phyloP scores from a whole-genome alignment of 83 land plant species.

The Picea engelmannii region DNA sequence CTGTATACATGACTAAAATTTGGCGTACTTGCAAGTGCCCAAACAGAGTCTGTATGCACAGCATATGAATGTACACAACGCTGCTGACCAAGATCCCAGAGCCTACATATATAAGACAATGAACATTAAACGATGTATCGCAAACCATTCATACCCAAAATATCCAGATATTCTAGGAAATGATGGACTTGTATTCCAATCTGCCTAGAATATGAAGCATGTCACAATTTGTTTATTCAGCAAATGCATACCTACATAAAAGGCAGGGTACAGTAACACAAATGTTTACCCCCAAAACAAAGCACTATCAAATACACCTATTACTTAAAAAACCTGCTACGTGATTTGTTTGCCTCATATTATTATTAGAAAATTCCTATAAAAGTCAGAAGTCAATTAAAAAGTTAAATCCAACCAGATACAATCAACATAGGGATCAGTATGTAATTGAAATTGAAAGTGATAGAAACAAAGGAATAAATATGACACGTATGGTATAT shows the following conservation, averaged over 20 bases:
- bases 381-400: too few relatives aligned
- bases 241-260: neutral
- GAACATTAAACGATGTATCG: neutral
- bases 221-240: neutral
- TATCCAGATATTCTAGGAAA: neutral
- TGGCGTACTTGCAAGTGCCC: conserved; percentile 97
- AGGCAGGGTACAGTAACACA: too few relatives aligned
- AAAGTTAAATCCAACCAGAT: too few relatives aligned
- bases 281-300: too few relatives aligned
- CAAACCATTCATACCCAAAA: neutral
- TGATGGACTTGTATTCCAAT: neutral
- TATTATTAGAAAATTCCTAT: too few relatives aligned
- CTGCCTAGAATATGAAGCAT: neutral
- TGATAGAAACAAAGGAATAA: too few relatives aligned
- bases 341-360: too few relatives aligned
- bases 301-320: too few relatives aligned
- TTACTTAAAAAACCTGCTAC: too few relatives aligned
- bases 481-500: too few relatives aligned
- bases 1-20: conserved; percentile 95
- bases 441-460: too few relatives aligned
- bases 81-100: conserved; percentile 99
- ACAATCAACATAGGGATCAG: too few relatives aligned
- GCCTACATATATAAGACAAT: conserved; percentile 48
- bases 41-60: conserved; percentile 98
- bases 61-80: conserved; percentile 99